Evolutionary conservation across 2,329 filamentous ascomycete species (phyloP).

Genomic region (Dothiorella sarmentorum): DNA sequence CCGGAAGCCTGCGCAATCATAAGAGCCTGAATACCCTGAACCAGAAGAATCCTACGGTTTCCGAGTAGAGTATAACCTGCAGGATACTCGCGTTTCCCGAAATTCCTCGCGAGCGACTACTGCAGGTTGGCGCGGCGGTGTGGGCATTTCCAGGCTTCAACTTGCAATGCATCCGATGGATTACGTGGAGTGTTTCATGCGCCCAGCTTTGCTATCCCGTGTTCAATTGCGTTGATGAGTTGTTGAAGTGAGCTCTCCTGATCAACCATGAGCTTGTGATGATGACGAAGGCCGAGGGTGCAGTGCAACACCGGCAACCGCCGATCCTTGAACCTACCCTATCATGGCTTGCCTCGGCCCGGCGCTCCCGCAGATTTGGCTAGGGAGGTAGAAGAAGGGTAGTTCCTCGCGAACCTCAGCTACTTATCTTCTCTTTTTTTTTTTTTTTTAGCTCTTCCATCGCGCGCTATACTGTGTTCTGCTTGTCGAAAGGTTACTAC

Average conservation of each 20-base stretch:
- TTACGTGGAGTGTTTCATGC: not conserved
- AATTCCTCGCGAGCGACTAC: conserved; percentile 7
- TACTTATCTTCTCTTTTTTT: too few relatives aligned
- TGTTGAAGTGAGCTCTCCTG: conserved; percentile 4
- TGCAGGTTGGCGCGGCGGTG: not conserved
- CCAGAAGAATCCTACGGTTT: not conserved
- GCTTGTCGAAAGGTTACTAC: too few relatives aligned
- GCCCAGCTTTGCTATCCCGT: not conserved
- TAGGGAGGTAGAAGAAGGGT: not conserved
- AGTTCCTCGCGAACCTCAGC: too few relatives aligned
- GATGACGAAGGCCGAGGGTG: not conserved
- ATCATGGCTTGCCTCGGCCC: not conserved
- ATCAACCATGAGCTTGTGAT: not conserved
- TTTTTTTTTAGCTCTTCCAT: too few relatives aligned
- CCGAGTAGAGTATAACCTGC: not conserved
- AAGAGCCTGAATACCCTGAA: too few relatives aligned
- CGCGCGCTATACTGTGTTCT: too few relatives aligned
- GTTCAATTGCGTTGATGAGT: not conserved
- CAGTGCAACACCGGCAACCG: not conserved
- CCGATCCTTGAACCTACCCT: conserved; percentile 10
- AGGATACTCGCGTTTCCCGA: not conserved
- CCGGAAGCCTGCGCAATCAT: too few relatives aligned
- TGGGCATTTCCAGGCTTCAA: not conserved
- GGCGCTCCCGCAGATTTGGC: not conserved
- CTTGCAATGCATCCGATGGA: not conserved